phyloP scores from a whole-genome alignment of 805 yeast genomes.

The Saccharomycopsis oosterbeekiorum region DNA sequence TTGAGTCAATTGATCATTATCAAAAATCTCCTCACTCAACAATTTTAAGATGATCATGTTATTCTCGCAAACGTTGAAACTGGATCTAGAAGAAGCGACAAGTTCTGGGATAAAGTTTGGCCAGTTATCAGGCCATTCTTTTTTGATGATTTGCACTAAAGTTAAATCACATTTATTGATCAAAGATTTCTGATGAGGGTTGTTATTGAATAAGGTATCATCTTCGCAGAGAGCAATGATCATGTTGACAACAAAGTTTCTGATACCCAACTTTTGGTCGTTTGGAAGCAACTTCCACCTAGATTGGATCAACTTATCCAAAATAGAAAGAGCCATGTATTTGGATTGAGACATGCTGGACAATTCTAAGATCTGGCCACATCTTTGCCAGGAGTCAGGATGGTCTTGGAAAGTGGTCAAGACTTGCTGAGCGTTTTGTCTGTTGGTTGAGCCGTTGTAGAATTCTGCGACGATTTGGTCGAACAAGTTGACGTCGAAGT shows the following conservation, averaged over 20 bases:
- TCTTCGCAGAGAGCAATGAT: constrained; percentile 84
- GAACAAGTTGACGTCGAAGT: constrained; percentile 66
- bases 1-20: constrained; percentile 93
- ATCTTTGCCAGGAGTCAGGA: constrained; percentile 92
- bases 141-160: constrained; percentile 86
- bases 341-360: constrained; percentile 79
- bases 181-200: constrained; percentile 51
- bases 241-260: constrained; percentile 91
- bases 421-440: constrained; percentile 52
- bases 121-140: constrained; percentile 99
- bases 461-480: constrained; percentile 82
- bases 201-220: constrained; percentile 52
- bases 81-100: constrained; percentile 71
- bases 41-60: constrained; percentile 88
- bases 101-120: constrained; percentile 93
- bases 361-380: constrained; percentile 76
- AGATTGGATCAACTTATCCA: constrained; percentile 82
- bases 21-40: constrained; percentile 92
- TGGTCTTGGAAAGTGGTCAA: constrained; percentile 82
- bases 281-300: constrained; percentile 90
- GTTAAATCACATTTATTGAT: constrained; percentile 92
- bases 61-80: constrained; percentile 92
- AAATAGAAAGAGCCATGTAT: constrained; percentile 81
- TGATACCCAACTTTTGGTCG: constrained; percentile 83
- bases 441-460: constrained; percentile 62